Evolutionary conservation across 805 yeast species (phyloP), one percentile per base, ranked within the genome.

Genomic region (Sugiyamaella mastotermitis): DNA sequence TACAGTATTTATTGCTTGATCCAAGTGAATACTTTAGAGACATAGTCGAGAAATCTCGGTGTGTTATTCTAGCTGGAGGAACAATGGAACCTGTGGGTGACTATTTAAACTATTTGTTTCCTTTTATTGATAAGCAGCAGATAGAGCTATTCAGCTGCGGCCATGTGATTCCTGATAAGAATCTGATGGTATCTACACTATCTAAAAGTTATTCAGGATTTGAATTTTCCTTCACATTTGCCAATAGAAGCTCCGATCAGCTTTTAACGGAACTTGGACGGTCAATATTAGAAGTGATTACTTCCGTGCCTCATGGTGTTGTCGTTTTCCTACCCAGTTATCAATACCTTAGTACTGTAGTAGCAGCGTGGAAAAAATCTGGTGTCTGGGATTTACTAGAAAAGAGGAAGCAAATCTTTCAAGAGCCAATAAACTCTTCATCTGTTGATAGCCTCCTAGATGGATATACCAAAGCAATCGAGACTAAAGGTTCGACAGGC

Each of bases 61-160:
- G 88, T 56, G 81, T 88, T 0, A 65, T 90, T 1, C 56, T 88
- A 2, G 92, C 95, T 1, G 97, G 97, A 24, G 97, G 97, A 10
- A 88, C 97, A 0, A 85, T 87, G 95, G 90, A 83, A 53, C 97
- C 97, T 0, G 66, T 78, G 23, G 53, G 66, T n/a, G 95, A 88
- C 47, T 83, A 78, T 54, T 59, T 71, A 4, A 64, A 74, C n/a
- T 74, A 69, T 45, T 60, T 87, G 25, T 75, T 84, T 35, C 94
- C 94, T 0, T 69, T 73, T 30, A 39, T 81, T 2, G 45, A 59
- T 0, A 38, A 51, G 0, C 52, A 57, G 0, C 48, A 69, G 30
- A 68, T 83, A 6, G 60, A 66, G 18, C 66, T 63, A 20, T 82
- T 84, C 52, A 68, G 78, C 2, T 88, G 96, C 63, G 85, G 83